phyloP scores from a whole-genome alignment of 192 early-diverging fungal species.

The Lobosporangium transversale region DNA sequence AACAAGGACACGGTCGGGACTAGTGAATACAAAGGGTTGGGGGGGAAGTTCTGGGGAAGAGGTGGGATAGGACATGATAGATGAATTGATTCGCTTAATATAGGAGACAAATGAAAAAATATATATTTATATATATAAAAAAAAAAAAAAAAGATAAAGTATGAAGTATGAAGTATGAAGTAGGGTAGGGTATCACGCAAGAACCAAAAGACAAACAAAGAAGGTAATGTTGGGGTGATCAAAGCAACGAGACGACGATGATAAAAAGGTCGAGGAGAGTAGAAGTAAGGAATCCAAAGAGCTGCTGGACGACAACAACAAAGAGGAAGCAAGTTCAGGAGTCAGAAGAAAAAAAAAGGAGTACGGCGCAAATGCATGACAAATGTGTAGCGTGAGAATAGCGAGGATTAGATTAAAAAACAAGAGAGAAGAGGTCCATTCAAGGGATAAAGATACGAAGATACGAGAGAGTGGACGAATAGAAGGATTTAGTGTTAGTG shows the following conservation, averaged over 20 bases:
- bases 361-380: not conserved
- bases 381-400: constrained; percentile 4
- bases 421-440: not conserved
- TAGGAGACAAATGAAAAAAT: not conserved
- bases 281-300: too few species aligned
- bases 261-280: not conserved
- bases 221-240: constrained; percentile 19
- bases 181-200: not conserved
- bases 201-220: not conserved
- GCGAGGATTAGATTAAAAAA: not conserved
- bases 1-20: constrained; percentile 37
- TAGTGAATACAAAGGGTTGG: constrained; percentile 33
- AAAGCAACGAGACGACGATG: not conserved
- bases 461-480: too few species aligned
- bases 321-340: not conserved
- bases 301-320: not conserved
- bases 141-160: not conserved
- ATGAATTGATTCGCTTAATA: not conserved
- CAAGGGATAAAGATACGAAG: not conserved
- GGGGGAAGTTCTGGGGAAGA: constrained; percentile 25
- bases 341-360: constrained; percentile 5
- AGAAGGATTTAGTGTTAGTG: too few species aligned
- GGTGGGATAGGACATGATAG: constrained; percentile 32
- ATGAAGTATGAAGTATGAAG: not conserved
- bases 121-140: not conserved